These are phyloP conservation scores for Maudiozyma barnettii DNA, from an alignment of 805 yeast genomes.

Conservation along the genomic window DNA sequence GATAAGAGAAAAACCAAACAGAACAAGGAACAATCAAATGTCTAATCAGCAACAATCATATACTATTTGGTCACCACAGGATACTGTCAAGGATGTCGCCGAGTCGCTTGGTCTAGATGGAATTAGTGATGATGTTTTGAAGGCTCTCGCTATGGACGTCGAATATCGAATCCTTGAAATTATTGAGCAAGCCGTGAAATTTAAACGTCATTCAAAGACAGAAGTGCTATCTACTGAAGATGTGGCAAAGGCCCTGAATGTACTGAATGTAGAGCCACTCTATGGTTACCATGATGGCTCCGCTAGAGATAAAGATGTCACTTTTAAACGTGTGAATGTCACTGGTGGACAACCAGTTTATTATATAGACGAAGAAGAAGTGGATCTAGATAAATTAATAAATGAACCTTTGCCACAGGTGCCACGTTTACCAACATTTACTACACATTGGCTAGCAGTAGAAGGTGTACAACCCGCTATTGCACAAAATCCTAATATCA, in stretches of 20 bases:
- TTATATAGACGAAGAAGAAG: constrained; percentile 84
- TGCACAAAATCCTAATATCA: constrained; percentile 82
- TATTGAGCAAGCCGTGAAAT: constrained; percentile 88
- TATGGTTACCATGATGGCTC: constrained; percentile 61
- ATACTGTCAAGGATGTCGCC: constrained; percentile 93
- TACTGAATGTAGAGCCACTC: constrained; percentile 87
- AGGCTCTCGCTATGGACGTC: constrained; percentile 97
- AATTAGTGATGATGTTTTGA: constrained; percentile 85
- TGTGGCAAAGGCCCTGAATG: constrained; percentile 69
- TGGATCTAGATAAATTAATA: constrained; percentile 86
- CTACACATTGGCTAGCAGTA: constrained; percentile 95
- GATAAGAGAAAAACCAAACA: not conserved
- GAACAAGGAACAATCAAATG: constrained; percentile 11
- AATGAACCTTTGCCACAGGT: constrained; percentile 93
- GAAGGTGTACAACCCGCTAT: constrained; percentile 98
- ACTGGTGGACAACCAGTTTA: constrained; percentile 91
- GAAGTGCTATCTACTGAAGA: constrained; percentile 73
- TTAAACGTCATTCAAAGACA: constrained; percentile 89
- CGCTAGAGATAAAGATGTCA: constrained; percentile 45
- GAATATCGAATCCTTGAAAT: constrained; percentile 95
- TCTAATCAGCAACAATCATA: constrained; percentile 44
- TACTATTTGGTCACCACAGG: constrained; percentile 94
- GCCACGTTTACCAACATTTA: constrained; percentile 83
- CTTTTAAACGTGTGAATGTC: constrained; percentile 79
- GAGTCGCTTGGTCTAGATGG: constrained; percentile 74